phyloP scores from a whole-genome alignment of 2,329 filamentous ascomycete genomes.

The Penicillium sclerotigenum region DNA sequence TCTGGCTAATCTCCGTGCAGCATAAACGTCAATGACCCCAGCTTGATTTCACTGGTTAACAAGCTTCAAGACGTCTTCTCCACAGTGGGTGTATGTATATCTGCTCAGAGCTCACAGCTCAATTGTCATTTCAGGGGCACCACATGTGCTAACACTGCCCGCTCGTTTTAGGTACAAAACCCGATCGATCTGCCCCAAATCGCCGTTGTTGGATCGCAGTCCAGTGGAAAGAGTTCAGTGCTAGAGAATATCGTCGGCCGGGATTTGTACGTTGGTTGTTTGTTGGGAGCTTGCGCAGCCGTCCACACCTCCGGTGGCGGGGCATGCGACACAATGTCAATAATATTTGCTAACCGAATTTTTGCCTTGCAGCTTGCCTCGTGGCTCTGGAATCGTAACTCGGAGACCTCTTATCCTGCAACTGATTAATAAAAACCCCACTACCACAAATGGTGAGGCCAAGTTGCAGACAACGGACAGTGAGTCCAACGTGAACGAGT shows the following conservation, averaged over 20 bases:
- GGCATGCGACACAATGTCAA: slow-evolving; percentile 17
- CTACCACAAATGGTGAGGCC: slow-evolving; percentile 67
- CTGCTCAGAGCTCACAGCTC: not conserved
- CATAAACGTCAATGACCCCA: slow-evolving; percentile 69
- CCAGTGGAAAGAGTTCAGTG: slow-evolving; percentile 98
- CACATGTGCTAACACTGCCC: slow-evolving; percentile 27
- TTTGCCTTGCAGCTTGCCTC: slow-evolving; percentile 68
- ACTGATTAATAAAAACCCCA: slow-evolving; percentile 83
- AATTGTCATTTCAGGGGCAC: slow-evolving; percentile 7
- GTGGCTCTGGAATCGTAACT: slow-evolving; percentile 96
- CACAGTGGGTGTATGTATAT: slow-evolving; percentile 73
- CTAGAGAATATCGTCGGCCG: slow-evolving; percentile 97
- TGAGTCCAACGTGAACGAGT: slow-evolving; percentile 89
- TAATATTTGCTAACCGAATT: slow-evolving; percentile 28
- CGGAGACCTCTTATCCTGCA: slow-evolving; percentile 93
- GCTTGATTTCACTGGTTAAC: slow-evolving; percentile 82
- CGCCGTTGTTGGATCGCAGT: slow-evolving; percentile 96
- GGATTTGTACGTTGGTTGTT: slow-evolving; percentile 74
- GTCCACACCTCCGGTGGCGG: slow-evolving; percentile 13
- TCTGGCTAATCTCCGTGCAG: slow-evolving; percentile 43
- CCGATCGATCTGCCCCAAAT: slow-evolving; percentile 99
- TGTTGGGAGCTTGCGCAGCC: not conserved
- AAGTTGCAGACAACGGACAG: slow-evolving; percentile 69
- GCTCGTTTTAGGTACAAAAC: slow-evolving; percentile 73
- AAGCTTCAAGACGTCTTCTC: slow-evolving; percentile 99